Base-by-base conservation (phyloP, 140 eudicot genomes). In the Oenanthe javanica region DNA sequence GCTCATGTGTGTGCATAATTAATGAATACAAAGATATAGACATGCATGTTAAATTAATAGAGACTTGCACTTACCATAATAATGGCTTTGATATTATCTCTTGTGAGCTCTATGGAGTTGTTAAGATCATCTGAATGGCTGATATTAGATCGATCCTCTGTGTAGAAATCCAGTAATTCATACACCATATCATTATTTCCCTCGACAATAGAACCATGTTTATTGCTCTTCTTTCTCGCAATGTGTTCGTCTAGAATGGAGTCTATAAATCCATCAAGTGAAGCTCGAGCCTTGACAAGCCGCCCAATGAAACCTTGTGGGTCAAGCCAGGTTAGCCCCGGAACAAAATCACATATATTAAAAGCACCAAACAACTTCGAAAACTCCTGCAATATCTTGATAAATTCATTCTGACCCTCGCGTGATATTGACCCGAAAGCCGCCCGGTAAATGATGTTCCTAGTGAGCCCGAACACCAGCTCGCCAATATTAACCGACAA, bases 341-440 rank as follows among this genome's bases (percentile, higher is more conserved):
- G 87, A 42, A 84, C 55, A 52, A 84, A 84, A 67, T 84, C 87
- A 38, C 80, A 83, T 12, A 79, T 79, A 69, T 84, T 84, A 51
- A 84, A 84, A n/a, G 87, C 87, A 48, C 87, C 87, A 75, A 84
- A 84, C 73, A 84, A 51, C 63, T 84, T 77, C 14, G 84, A 84
- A 80, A 84, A 80, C 59, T 84, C 87, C 50, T 84, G 87, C 80
- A 84, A 18, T n/a, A 84, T 84, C 45, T 76, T 74, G 13, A 84
- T 84, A 25, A 84, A 84, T 5, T 84, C 87, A 23, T 84, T 84
- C n/a, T 76, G 80, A 12, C 83, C 84, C 4, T 75, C 79, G 25
- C 16, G n/a, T 1, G 84, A 80, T 59, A 76, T 76, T 0, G 84
- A 74, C 51, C 87, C 87, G n/a, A 84, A 84, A 4, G 87, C 87